Evolutionary conservation across 495 filamentous ascomycete genomes (phyloP).

Genomic region (Darksidea phi): DNA sequence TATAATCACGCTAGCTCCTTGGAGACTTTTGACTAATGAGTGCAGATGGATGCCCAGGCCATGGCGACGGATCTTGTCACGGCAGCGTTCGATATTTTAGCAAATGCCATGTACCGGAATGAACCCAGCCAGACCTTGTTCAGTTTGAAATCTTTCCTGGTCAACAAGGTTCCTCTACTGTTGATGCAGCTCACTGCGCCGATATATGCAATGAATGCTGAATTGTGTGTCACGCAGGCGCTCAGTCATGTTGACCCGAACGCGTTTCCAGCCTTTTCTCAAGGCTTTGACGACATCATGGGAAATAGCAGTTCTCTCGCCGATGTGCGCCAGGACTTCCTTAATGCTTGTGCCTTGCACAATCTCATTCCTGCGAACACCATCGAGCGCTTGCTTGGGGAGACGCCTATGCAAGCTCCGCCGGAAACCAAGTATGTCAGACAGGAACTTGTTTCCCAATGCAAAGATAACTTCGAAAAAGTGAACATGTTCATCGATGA

Average conservation of each 20-base stretch:
- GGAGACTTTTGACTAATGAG: conserved; percentile 2
- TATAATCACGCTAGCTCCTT: conserved; percentile 38
- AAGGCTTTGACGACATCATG: conserved; percentile 72
- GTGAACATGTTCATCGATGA: conserved; percentile 73
- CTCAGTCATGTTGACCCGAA: conserved; percentile 73
- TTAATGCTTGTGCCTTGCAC: conserved; percentile 87
- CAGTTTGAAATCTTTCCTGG: conserved; percentile 83
- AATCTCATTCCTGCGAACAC: conserved; percentile 72
- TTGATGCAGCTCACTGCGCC: conserved; percentile 61
- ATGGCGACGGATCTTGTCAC: conserved; percentile 74
- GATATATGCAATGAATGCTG: conserved; percentile 65
- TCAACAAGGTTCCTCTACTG: conserved; percentile 87
- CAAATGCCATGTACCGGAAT: conserved; percentile 78
- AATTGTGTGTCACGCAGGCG: conserved; percentile 77
- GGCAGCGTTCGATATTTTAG: conserved; percentile 83
- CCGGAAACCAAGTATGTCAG: conserved; percentile 73
- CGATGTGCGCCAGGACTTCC: conserved; percentile 84
- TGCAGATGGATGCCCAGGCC: conserved; percentile 30
- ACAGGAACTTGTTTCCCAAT: conserved; percentile 72
- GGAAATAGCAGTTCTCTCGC: conserved; percentile 71
- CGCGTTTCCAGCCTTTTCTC: conserved; percentile 75
- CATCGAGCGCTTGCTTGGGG: conserved; percentile 78
- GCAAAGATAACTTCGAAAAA: conserved; percentile 65
- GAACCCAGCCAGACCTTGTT: conserved; percentile 70
- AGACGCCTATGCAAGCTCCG: conserved; percentile 78